Conservation (phyloP, 345 rosid genomes). For the Trapa incisa region DNA sequence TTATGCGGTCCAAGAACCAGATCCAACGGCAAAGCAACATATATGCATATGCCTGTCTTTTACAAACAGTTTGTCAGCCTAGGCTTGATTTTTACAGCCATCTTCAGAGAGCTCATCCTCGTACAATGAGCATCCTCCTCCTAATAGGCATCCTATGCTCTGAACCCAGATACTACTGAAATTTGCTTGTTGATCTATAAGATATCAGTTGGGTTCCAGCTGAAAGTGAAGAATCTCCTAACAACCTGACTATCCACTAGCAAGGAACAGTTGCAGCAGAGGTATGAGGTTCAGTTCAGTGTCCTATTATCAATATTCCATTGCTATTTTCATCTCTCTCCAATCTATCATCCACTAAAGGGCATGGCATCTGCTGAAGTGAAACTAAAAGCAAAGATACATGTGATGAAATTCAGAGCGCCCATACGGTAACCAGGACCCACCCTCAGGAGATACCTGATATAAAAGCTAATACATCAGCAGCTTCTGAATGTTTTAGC, state of each 20-base stretch:
- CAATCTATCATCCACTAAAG: not conserved
- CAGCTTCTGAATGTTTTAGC: not conserved
- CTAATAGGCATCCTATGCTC: no score
- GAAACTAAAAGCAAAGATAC: not conserved
- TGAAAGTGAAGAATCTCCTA: no score
- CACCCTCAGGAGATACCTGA: not conserved
- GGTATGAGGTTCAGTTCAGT: not conserved
- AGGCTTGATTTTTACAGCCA: no score
- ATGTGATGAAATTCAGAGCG: not conserved
- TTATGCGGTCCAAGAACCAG: not conserved
- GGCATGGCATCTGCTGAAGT: not conserved
- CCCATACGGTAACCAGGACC: not conserved
- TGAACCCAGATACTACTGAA: no score
- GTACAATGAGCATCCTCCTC: no score
- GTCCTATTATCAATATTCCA: not conserved
- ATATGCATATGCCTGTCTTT: not conserved
- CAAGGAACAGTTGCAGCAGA: not conserved
- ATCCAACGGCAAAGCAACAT: not conserved
- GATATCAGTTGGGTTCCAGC: no score
- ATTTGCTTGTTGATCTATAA: no score
- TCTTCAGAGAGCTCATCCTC: no score
- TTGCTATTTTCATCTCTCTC: not conserved
- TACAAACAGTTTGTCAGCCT: no score
- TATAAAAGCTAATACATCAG: not conserved
- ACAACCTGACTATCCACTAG: not conserved